Evolutionary conservation across 129 eudicot species (phyloP), one percentile per base, ranked within the genome.

Genomic region (Flaveria robusta): DNA sequence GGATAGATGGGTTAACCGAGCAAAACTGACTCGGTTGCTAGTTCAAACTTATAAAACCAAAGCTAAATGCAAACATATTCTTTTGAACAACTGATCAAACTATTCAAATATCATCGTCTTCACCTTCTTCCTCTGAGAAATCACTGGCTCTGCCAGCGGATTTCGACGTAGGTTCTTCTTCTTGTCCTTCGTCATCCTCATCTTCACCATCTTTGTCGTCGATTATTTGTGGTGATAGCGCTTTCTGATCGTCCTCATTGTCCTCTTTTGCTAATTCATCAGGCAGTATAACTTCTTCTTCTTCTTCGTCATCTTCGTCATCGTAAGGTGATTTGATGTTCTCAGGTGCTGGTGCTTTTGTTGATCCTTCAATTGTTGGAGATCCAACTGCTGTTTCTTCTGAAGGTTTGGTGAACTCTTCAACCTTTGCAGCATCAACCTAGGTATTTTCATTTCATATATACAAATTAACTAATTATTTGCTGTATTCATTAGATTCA

Each of bases 341-440:
- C 16, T 79, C 68, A 7, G 68, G 49, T 64, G 46, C 60, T 64
- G 83, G 78, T 34, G 83, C 60, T 29, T 79, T 79, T 51, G 50
- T 18, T 64, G 83, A 65, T 72, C 37, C 83, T 71, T 72, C 74
- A 18, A 71, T 39, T 49, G 78, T 37, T 26, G 39, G 68, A 50
- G 83, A 79, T 63, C 72, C 78, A 23, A 63, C 12, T 50, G 78
- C 37, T 72, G 78, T 50, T 79, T 79, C 83, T 72, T 64, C 78
- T 0, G 78, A 71, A 63, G 78, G 68, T 72, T 72, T 65, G 23
- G 46, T 51, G 46, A 79, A 72, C 56, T 79, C 83, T 72, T 72
- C 83, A 67, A 79, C 83, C 11, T 72, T 78, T 52, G 56, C 11
- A 72, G 43, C 83, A 63, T 79, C 78, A 50, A 79, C 78, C 78